These are phyloP conservation scores for Globisporangium megalacanthum DNA, from an alignment of 352 stramenopile genomes.

Conservation along the genomic window DNA sequence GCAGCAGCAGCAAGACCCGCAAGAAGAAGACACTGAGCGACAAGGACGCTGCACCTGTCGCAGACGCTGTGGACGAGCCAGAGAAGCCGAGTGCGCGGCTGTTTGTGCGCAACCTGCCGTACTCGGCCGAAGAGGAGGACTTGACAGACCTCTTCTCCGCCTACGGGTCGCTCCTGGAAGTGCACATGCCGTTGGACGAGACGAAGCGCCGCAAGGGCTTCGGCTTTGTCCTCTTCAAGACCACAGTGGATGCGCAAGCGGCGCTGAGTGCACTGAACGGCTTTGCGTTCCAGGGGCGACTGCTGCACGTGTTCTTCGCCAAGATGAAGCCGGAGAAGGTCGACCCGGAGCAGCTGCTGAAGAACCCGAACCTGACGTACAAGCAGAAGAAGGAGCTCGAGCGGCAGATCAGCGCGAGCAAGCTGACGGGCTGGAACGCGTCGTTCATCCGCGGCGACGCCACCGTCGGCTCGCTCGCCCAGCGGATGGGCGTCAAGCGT, in stretches of 20 bases:
- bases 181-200: conserved; percentile 97
- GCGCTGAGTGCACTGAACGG: conserved; percentile 91
- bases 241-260: conserved; percentile 83
- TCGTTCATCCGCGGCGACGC: conserved; percentile 86
- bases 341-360: conserved; percentile 49
- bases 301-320: conserved; percentile 94
- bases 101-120: conserved; percentile 98
- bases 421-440: conserved; percentile 93
- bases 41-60: conserved; percentile 9
- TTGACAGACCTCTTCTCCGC: conserved; percentile 87
- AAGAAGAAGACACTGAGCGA: conserved; percentile 1
- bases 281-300: conserved; percentile 93
- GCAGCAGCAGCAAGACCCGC: background rate
- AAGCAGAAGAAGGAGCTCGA: conserved; percentile 91
- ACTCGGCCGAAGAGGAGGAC: conserved; percentile 95
- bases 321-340: conserved; percentile 61
- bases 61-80: conserved; percentile 25
- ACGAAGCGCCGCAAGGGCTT: conserved; percentile 95
- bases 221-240: conserved; percentile 95
- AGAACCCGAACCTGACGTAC: conserved; percentile 73
- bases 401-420: conserved; percentile 71
- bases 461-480: conserved; percentile 69
- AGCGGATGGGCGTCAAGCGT: conserved; percentile 89
- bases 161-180: conserved; percentile 88
- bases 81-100: conserved; percentile 76